Evolutionary conservation across 345 rosid species (phyloP), one percentile per base, ranked within the genome.

Genomic region (Bretschneidera sinensis): DNA sequence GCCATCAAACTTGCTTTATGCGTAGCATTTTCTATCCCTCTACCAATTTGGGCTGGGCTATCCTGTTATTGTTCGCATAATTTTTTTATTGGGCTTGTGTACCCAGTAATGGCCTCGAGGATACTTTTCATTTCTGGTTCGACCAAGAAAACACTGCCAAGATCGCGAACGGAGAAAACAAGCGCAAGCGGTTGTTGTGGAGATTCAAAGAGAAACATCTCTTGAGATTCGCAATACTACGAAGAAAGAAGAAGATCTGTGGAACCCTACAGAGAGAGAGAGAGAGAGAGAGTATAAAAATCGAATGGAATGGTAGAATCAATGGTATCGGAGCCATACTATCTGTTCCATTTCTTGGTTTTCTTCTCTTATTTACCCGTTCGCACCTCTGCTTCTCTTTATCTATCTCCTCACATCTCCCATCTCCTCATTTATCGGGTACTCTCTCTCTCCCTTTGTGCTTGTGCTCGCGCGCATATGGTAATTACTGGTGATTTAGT

Each of bases 301-400:
- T 43, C 61, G 55, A 57, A 51, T 83, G 66, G 83, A 76, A 62
- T 64, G 54, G 79, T 56, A 81, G 68, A 83, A 77, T 65, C 67
- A 61, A 65, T 77, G 72, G 81, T 82, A 19, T 78, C 89, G 25
- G 91, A 92, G 74, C 89, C 97, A 1, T 84, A 79, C 59, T 89
- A 82, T 48, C 75, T 87, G 61, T 75, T 57, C 66, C 91, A 92
- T 75, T 81, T 83, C 70, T 71, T 89, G 63, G 78, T 85, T 56
- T 84, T 87, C 76, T 89, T 92, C 81, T 78, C 91, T 33, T 89
- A 89, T 65, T 60, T 87, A 34, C 77, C 84, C 43, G 65, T 85
- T 60, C 98, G 95, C 70, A 70, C 31, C 76, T 82, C 89, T 24
- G 69, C 82, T 10, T 34, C 81, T 24, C 39, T 51, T 11, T 28